Base-by-base conservation (phyloP, 129 eudicot genomes). In the Pulicaria dysenterica region DNA sequence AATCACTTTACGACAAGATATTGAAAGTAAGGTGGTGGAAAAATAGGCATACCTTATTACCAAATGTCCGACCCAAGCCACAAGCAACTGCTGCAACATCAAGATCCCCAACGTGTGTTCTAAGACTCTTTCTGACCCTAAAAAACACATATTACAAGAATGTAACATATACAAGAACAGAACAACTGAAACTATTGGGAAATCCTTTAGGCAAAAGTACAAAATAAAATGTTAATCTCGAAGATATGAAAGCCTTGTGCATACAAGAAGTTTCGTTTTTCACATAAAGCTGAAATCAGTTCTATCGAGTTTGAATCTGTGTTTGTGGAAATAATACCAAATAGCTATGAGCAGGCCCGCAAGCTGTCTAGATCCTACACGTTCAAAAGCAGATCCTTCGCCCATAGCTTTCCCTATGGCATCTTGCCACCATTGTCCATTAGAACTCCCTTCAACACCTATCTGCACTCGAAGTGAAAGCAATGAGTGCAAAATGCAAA, bases 371-470 rank as follows among this genome's bases (percentile, higher is more conserved):
- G 97, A 88, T 47, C 99, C 99, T 67, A 90, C 94, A 42, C 99
- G 94, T 80, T 90, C 99, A 63, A 94, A 94, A 49, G 78, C 59
- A 17, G 88, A 61, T 67, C 92, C 96, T 86, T 94, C 99, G 40
- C 85, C 97, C 80, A 90, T 81, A n/a, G 85, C 83, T 82, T 88
- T 94, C 41, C 99, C 99, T 41, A 94, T 88, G 2, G 95, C 88
- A 73, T 94, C 99, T 73, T 90, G 99, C 99, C 99, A 94, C 86
- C 85, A 83, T 65, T 88, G 96, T 68, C 99, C 99, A 12, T 86
- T 85, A 51, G 97, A 57, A 80, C 99, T 94, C 74, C 99, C 99
- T 90, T 94, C 99, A 69, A 94, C 91, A 79, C 99, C 99, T 79
- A 94, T 94, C 99, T 94, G 88, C 61, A 83, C 40, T 79, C 56